Base-by-base conservation (phyloP, 805 yeast genomes). In the Saccharomycopsis vini region DNA sequence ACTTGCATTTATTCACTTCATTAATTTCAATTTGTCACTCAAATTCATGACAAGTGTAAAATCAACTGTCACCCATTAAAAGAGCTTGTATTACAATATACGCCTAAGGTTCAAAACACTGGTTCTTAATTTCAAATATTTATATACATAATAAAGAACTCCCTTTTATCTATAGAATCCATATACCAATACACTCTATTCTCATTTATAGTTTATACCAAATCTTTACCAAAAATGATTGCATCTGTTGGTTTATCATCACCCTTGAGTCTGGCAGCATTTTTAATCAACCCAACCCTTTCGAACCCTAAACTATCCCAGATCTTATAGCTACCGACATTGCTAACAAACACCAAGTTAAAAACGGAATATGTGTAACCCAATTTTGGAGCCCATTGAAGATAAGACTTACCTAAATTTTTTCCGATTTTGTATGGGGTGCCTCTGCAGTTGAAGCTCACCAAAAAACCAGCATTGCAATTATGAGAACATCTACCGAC, bases 281-380 rank as follows among this genome's bases (percentile, higher is more conserved):
- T 73, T 42, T 79, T 79, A 12, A 89, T 67, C 13, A 67, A 63
- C 0, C 97, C 97, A 31, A 86, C 78, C 40, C 87, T 65, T 12
- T 82, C 81, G 53, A 88, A 89, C 2, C 95, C 94, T 21, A 89
- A 67, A 1, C 66, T 53, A 40, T 88, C 95, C 97, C 97, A 89
- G 43, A 84, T 81, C 54, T 64, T 71, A 54, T 68, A 59, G 54
- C 95, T 83, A 2, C 88, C 95, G 3, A 63, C 64, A 57, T 89
- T 89, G 2, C 88, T 79, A 40, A 70, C 92, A 57, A 81, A 89
- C 0, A 89, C 97, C 40, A 89, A 68, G 60, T 89, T 89, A 69
- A 84, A 89, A 12, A 89, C 90, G 5, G 90, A 80, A 55, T 85
- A 85, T 4, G 71, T 75, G 61, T 81, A 89, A 0, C 95, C 95